Conservation (phyloP, 352 stramenopile species). For the Pythium monospermum region DNA sequence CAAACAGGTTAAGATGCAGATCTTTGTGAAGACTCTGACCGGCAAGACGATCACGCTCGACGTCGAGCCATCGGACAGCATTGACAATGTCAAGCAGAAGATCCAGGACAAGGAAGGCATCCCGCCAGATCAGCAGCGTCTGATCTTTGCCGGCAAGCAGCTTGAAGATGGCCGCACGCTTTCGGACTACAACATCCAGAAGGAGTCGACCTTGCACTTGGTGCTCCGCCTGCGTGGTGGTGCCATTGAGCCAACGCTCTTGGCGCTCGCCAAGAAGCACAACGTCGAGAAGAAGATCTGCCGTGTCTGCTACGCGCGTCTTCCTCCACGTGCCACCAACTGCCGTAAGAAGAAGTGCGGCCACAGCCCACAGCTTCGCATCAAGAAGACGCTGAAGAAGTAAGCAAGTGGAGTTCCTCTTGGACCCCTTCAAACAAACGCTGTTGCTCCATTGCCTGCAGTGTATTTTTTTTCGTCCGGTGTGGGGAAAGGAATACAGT, state of each 20-base stretch:
- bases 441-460: no score
- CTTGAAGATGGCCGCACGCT: slow-evolving; percentile 24
- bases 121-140: slow-evolving; percentile 89
- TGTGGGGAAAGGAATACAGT: no score
- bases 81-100: slow-evolving; percentile 98
- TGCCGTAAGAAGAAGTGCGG: slow-evolving; percentile 99
- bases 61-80: slow-evolving; percentile 95
- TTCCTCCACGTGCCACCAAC: slow-evolving; percentile 98
- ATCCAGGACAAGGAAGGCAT: slow-evolving; percentile 94
- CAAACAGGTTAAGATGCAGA: slow-evolving; percentile 85
- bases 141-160: slow-evolving; percentile 30
- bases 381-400: slow-evolving; percentile 99
- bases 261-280: slow-evolving; percentile 97
- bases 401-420: no score
- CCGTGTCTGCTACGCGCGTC: slow-evolving; percentile 99
- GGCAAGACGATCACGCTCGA: slow-evolving; percentile 97
- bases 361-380: slow-evolving; percentile 98
- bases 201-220: slow-evolving; percentile 95
- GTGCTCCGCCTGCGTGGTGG: slow-evolving; percentile 93
- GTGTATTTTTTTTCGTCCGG: no score
- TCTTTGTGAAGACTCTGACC: slow-evolving; percentile 98
- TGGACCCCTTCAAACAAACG: no score
- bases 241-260: slow-evolving; percentile 96
- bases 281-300: slow-evolving; percentile 99
- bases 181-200: slow-evolving; percentile 32